Base-by-base conservation (phyloP, 2,329 filamentous ascomycete genomes). In the Leptographium flavum region DNA sequence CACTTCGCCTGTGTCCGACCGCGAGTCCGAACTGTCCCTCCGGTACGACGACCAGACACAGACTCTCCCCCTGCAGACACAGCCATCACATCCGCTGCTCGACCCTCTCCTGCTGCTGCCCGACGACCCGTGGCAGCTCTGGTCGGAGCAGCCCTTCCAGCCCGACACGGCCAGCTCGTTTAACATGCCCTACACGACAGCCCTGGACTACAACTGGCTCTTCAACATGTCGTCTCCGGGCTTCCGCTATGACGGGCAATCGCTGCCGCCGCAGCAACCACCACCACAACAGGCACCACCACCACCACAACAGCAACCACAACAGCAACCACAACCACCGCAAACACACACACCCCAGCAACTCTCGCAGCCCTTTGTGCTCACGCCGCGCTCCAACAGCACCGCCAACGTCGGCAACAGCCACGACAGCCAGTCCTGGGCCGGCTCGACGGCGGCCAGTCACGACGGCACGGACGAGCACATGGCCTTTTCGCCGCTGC, bases 161-260 rank as follows among this genome's bases (percentile, higher is more conserved):
- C 38, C 50, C 7, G 50, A 52, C 27, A 52, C 50, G 4, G 48
- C 50, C 14, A 50, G 48, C 25, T 52, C 50, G 3, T 52, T 52
- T 35, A 52, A 52, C 17, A 52, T 52, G 50, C 50, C 50, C 14
- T 52, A 49, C 25, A 52, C 50, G 5, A 52, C 50, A 1, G 48
- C 50, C 1, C 15, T 43, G 23, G 38, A 52, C 41, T 52, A 52
- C 35, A 50, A 49, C 22, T 52, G 50, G 50, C 48, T 52, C 5
- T 52, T 52, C 19, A 52, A 44, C 32, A 31, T 48, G 41, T 32
- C 27, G 17, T 30, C 23, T 5, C 37, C 31, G 22, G 11, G 27
- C 13, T n/a, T 21, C 10, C 14, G 25, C 17, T 22, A 22, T 19
- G 5, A 13, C 8, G 19, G 33, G n/a, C 31, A 31, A n/a, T n/a